Conservation (phyloP, 2,329 filamentous ascomycete genomes). For the Arthrinium phaeospermum region DNA sequence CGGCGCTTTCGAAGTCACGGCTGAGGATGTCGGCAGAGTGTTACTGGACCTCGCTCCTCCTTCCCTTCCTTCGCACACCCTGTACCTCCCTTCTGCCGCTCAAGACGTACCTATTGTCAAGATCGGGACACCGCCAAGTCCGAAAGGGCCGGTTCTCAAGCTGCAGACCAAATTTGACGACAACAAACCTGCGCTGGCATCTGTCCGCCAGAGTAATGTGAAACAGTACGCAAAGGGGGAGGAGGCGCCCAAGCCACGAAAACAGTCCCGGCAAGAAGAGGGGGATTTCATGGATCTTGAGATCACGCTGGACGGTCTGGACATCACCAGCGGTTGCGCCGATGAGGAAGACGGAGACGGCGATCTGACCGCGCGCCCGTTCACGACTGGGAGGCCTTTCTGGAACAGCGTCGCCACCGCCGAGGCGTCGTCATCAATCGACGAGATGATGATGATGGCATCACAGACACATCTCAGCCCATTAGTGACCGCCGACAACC, state of each 20-base stretch:
- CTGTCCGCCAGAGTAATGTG: neutral
- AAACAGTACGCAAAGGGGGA: neutral
- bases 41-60: neutral
- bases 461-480: conserved; percentile 30
- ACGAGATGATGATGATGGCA: conserved; percentile 43
- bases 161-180: conserved; percentile 50
- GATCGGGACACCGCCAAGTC: conserved; percentile 28
- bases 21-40: conserved; percentile 32
- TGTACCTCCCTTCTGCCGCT: neutral
- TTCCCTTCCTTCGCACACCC: neutral
- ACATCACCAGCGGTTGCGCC: conserved; percentile 19
- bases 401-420: conserved; percentile 25
- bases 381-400: conserved; percentile 32
- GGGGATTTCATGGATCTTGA: conserved; percentile 27
- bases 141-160: conserved; percentile 42
- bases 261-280: neutral
- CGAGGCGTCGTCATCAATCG: conserved; percentile 43
- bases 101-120: conserved; percentile 21
- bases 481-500: conserved; percentile 7
- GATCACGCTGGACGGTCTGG: conserved; percentile 29
- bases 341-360: conserved; percentile 42
- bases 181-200: neutral
- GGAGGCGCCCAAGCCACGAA: neutral
- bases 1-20: conserved; percentile 51
- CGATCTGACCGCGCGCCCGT: conserved; percentile 43